Base-by-base conservation (phyloP, 208 protist species). In the Kentomonas sorsogonicus region DNA sequence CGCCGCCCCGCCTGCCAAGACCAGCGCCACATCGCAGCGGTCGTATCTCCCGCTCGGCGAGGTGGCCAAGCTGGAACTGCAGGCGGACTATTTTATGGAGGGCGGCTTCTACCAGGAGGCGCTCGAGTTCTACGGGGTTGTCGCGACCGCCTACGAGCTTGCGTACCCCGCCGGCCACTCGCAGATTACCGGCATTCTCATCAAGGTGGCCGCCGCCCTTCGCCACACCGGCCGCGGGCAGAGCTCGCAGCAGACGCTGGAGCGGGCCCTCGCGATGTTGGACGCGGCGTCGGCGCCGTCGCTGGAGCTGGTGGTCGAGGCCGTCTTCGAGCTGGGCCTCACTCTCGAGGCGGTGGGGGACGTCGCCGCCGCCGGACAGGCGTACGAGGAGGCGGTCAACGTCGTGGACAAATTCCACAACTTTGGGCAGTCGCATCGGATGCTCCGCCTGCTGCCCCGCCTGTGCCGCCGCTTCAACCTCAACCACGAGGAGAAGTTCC, bases 401-500 rank as follows among this genome's bases (percentile, higher is more conserved):
- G 52, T 95, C 16, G 75, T 86, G 26, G 73, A 91, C 33, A 55
- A 54, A 7, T 95, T 82, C 54, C 83, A 95, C 72, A 80, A 89
- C 70, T 66, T 72, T 26, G 89, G 89, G 0, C 74, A 82, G 59
- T 93, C 85, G 16, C 89, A 95, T 70, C 72, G 84, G 16, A 92
- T 92, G 89, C 56, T 95, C 23, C 79, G 89, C 4, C 66, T 93
- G 9, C 57, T 95, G 22, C 89, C 89, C 9, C 79, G 82, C 23
- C 75, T 95, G 7, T 74, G 79, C 27, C 84, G 85, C 33, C 82
- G 84, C 27, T 89, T 95, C 63, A 80, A 85, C 43, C 73, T 92
- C 31, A 95, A 95, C 66, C 78, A 68, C 47, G 84, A 95, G 66
- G 65, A 89, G 41, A 95, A 95, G 62, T 95, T 95, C 55, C 65